Evolutionary conservation across 768 basidiomycete species (phyloP), one percentile per base, ranked within the genome.

Genomic region (Auriscalpium microsporum): DNA sequence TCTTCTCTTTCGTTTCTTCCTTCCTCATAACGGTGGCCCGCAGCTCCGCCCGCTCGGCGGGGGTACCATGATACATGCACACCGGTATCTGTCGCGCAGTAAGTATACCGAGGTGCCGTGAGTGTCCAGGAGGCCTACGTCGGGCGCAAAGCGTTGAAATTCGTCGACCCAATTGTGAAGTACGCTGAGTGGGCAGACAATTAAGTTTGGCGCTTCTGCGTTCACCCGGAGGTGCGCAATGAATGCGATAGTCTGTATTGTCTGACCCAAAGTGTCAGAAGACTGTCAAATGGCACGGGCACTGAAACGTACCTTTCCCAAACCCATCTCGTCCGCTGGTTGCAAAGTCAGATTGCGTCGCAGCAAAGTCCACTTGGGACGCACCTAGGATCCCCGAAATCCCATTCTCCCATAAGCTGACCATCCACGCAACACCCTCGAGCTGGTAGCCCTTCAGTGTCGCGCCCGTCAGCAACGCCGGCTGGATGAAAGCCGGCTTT

Each of bases 381-480:
- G 37, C 56, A 87, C 86, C 87, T 42, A 90, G 62, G 56, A 90
- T 90, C 0, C 89, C 89, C 0, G 83, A 84, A 19, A 90, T 86
- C 0, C 89, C 89, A 62, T 92, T 93, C 69, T 88, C 80, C 67
- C 91, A 86, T 14, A 96, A 70, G 10, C 84, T 84, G 1, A 88
- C 85, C 89, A 96, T 89, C 95, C 95, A 97, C 58, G 94, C 89
- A 14, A 96, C 79, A 0, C 95, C 95, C 50, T 94, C 90, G 2
- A 97, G 78, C 67, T 99, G 95, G 67, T 96, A 97, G 36, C 86
- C 79, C 65, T 93, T 92, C 58, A 98, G 69, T 55, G 73, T 87
- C 0, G 84, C 92, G 5, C 95, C 95, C 0, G 92, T 92, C 42
- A 99, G 74, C 16, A 93, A 70, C 2, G 76, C 69, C 0, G 93